Conservation (phyloP, 192 early-diverging fungal genomes). For the Backusella tuberculispora region DNA sequence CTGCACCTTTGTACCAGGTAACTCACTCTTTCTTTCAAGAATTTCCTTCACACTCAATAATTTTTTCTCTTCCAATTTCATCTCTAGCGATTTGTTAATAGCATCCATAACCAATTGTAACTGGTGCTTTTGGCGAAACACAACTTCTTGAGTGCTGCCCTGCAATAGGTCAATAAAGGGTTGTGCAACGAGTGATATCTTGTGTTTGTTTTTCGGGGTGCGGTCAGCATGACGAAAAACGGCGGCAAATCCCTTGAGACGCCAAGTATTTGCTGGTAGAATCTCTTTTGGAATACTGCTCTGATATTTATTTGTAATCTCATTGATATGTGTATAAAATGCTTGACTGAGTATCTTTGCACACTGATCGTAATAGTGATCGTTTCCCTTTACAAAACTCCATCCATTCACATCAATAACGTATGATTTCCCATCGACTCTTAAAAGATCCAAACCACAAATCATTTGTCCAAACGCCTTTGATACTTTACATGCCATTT, state of each 20-base stretch:
- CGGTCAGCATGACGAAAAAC: constrained; percentile 96
- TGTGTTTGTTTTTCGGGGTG: constrained; percentile 98
- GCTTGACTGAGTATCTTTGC: constrained; percentile 72
- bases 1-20: constrained; percentile 93
- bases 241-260: constrained; percentile 90
- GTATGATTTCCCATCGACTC: constrained; percentile 79
- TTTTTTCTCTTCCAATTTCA: constrained; percentile 54
- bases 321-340: constrained; percentile 64
- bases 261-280: constrained; percentile 84
- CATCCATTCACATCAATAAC: constrained; percentile 99
- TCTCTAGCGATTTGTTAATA: constrained; percentile 46
- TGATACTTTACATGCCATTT: constrained; percentile 74
- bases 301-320: background rate
- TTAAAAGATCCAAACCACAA: constrained; percentile 94
- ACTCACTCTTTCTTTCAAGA: constrained; percentile 74
- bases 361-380: constrained; percentile 90
- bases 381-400: constrained; percentile 98
- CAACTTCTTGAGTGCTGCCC: constrained; percentile 75
- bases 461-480: constrained; percentile 90
- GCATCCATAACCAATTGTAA: constrained; percentile 69
- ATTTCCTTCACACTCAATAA: constrained; percentile 75
- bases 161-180: constrained; percentile 76
- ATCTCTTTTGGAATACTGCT: constrained; percentile 41
- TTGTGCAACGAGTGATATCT: constrained; percentile 75
- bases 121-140: constrained; percentile 75